Percentiles rank a stretch among this genome's conserved stretches.
Evolutionary conservation across 2,329 filamentous ascomycete genomes (phyloP).

Genomic region (Nemania sp.): DNA sequence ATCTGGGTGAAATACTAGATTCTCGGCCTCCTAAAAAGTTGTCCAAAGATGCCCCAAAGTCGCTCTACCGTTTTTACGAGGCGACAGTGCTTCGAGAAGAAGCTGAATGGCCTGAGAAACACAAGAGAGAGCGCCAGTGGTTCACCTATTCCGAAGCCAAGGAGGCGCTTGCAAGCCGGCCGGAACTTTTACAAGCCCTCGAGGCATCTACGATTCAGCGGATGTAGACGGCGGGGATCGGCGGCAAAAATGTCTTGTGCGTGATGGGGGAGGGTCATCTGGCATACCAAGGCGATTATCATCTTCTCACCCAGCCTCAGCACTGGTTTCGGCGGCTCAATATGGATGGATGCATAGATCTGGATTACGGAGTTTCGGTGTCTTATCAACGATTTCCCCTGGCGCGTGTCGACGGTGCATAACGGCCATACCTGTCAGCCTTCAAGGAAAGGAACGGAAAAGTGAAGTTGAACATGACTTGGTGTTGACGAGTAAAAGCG

Average conservation of each 20-base stretch:
- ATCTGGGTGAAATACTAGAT: slow-evolving; percentile 85
- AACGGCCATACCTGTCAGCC: slow-evolving; percentile 24
- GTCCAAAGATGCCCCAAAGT: slow-evolving; percentile 62
- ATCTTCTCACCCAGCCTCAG: slow-evolving; percentile 11
- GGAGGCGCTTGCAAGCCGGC: slow-evolving; percentile 73
- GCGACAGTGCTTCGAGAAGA: slow-evolving; percentile 86
- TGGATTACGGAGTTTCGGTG: slow-evolving; percentile 39
- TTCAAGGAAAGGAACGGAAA: slow-evolving; percentile 1
- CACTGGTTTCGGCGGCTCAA: slow-evolving; percentile 25
- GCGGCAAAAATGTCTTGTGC: slow-evolving; percentile 11
- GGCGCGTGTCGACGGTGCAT: slow-evolving; percentile 1
- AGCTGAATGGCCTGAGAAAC: slow-evolving; percentile 86
- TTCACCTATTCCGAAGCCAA: slow-evolving; percentile 83
- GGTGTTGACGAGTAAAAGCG: slow-evolving; percentile 4
- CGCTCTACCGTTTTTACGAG: slow-evolving; percentile 81
- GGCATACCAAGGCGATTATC: slow-evolving; percentile 15
- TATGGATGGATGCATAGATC: slow-evolving; percentile 39
- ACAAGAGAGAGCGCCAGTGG: slow-evolving; percentile 90
- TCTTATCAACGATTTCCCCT: slow-evolving; percentile 27
- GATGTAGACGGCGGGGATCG: slow-evolving; percentile 34
- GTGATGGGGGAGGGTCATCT: slow-evolving; percentile 18
- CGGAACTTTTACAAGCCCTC: slow-evolving; percentile 86
- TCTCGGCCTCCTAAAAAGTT: slow-evolving; percentile 76
- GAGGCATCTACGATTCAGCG: slow-evolving; percentile 74
- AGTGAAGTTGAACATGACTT: slow-evolving; percentile 10